A percentile compares a stretch with the other conserved stretches of the same genome.
These are phyloP conservation scores for Candida yuanshanica DNA, from an alignment of 805 yeast genomes.

Conservation along the genomic window DNA sequence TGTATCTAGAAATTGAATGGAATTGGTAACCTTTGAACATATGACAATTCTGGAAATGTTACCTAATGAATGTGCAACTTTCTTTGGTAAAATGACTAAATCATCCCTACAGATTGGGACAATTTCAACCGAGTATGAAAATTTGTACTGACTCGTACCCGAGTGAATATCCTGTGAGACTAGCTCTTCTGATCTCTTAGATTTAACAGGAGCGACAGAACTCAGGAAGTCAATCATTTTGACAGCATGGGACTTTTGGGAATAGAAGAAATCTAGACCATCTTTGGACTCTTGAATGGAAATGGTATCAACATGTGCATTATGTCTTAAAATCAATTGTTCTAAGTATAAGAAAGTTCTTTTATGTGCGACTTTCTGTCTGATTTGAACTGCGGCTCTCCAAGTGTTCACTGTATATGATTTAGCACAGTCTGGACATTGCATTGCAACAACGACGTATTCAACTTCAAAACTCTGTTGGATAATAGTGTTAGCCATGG, in stretches of 20 bases:
- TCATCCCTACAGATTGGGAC: slow-evolving; percentile 98
- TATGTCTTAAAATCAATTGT: slow-evolving; percentile 87
- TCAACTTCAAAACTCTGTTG: slow-evolving; percentile 96
- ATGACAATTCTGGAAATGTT: slow-evolving; percentile 75
- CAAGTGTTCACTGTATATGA: slow-evolving; percentile 95
- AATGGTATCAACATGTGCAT: slow-evolving; percentile 90
- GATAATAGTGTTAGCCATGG: slow-evolving; percentile 82
- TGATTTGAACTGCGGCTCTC: slow-evolving; percentile 96
- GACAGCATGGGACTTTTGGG: slow-evolving; percentile 83
- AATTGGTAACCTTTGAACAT: slow-evolving; percentile 79
- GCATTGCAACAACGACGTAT: slow-evolving; percentile 89
- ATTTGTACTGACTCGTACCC: slow-evolving; percentile 82
- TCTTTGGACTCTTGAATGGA: slow-evolving; percentile 90
- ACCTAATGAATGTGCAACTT: slow-evolving; percentile 78
- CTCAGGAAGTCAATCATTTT: slow-evolving; percentile 89
- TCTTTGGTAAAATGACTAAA: slow-evolving; percentile 84
- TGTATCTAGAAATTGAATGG: slow-evolving; percentile 85
- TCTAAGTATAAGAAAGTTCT: slow-evolving; percentile 94
- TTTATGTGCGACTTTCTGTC: slow-evolving; percentile 96
- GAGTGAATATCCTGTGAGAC: slow-evolving; percentile 90
- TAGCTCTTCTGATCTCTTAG: slow-evolving; percentile 84
- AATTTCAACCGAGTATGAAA: slow-evolving; percentile 87
- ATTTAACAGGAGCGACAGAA: slow-evolving; percentile 79
- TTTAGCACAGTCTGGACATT: slow-evolving; percentile 98
- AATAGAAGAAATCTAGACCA: slow-evolving; percentile 91